Evolutionary conservation across 768 basidiomycete genomes (phyloP).

Genomic region (Amanita muscaria): DNA sequence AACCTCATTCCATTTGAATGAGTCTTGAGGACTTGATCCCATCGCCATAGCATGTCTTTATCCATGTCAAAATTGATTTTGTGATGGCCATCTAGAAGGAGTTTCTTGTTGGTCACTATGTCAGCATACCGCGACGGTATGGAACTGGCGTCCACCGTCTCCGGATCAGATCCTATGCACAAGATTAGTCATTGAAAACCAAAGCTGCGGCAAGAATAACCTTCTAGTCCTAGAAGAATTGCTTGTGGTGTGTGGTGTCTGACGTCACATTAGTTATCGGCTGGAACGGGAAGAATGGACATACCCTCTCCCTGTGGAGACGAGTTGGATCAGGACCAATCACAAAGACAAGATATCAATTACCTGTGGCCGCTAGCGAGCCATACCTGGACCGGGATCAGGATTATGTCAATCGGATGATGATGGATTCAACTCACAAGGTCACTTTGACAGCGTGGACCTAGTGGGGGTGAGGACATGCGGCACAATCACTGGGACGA

Average conservation of each 20-base stretch:
- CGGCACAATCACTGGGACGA: background rate
- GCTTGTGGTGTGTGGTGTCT: slow-evolving; percentile 88
- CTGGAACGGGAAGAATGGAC: slow-evolving; percentile 14
- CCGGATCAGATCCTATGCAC: slow-evolving; percentile 68
- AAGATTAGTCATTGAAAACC: background rate
- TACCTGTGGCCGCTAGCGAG: slow-evolving; percentile 87
- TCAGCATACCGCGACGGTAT: slow-evolving; percentile 67
- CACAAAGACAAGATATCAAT: slow-evolving; percentile 11
- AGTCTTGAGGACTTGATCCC: slow-evolving; percentile 81
- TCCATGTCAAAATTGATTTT: slow-evolving; percentile 83
- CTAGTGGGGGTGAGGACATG: slow-evolving; percentile 24
- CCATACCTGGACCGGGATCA: slow-evolving; percentile 55
- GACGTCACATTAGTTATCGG: background rate
- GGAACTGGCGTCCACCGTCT: slow-evolving; percentile 85
- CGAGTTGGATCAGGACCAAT: slow-evolving; percentile 7
- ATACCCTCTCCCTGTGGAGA: slow-evolving; percentile 63
- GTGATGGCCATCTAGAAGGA: slow-evolving; percentile 66
- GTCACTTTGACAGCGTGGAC: slow-evolving; percentile 78
- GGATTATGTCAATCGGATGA: slow-evolving; percentile 4
- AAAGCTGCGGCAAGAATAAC: slow-evolving; percentile 13
- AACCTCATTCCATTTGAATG: slow-evolving; percentile 95
- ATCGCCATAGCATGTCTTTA: slow-evolving; percentile 88
- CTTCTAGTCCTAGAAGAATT: slow-evolving; percentile 76
- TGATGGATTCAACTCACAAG: slow-evolving; percentile 33
- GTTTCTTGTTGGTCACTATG: slow-evolving; percentile 55